Base-by-base conservation (phyloP, 805 yeast species). In the Candida suzukii region DNA sequence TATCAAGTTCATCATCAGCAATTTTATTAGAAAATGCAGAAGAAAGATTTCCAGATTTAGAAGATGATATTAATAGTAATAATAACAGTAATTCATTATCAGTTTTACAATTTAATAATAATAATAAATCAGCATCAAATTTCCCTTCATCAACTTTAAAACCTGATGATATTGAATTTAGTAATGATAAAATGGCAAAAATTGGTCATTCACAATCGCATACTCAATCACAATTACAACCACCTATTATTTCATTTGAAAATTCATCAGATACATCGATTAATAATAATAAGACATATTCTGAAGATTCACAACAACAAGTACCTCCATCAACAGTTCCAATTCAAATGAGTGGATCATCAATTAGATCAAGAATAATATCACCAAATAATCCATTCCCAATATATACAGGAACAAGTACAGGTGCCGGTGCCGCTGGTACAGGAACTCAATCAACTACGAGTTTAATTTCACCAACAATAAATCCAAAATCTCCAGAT, bases 21-120 rank as follows among this genome's bases (percentile, higher is more conserved):
- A n/a, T n/a, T n/a, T n/a, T 43, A 18, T 41, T 72, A 25, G 71
- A 63, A 6, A 57, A 71, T 27, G 74, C 70, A 2, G 80, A 74
- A 49, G 71, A 71, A 42, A 57, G 80, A 38, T 77, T 67, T 48
- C 83, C 60, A 5, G 54, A 46, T 25, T 22, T 51, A 12, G 46
- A 41, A 16, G 29, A 12, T 30, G 22, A 26, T 14, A 31, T 10
- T 12, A 78, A 1, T 67, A 73, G 2, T 50, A 72, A n/a, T 74
- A 70, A 21, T 65, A 60, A 13, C 44, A 37, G 17, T 14, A 22
- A 6, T 30, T 21, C 25, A 14, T 38, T 14, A 18, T 26, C 29
- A 4, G 13, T n/a, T n/a, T n/a, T n/a, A n/a, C n/a, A n/a, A n/a
- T n/a, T 11, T 26, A 26, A 26, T 24, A 24, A 24, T 24, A 24